Conservation (phyloP, 2,329 filamentous ascomycete species). For the Beauveria sp. region DNA sequence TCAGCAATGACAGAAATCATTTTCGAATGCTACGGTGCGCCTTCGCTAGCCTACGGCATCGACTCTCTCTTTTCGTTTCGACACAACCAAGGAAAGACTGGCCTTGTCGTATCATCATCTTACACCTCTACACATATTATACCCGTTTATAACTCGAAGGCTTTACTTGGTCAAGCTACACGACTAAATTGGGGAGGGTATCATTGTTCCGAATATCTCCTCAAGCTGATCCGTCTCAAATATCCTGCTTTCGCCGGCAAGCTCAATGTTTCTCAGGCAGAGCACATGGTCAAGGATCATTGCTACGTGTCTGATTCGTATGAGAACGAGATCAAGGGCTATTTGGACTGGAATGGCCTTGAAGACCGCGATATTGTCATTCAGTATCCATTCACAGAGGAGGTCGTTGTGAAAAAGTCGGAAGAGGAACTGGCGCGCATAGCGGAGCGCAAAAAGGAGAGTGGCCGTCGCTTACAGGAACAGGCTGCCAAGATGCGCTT, state of each 20-base stretch:
- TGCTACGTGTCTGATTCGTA: conserved; percentile 86
- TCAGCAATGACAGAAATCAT: conserved; percentile 93
- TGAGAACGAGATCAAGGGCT: conserved; percentile 65
- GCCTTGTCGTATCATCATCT: conserved; percentile 83
- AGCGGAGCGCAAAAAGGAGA: conserved; percentile 92
- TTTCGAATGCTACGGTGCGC: conserved; percentile 90
- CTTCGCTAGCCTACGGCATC: conserved; percentile 86
- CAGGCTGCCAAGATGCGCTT: conserved; percentile 96
- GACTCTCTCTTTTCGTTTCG: conserved; percentile 94
- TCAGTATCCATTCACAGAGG: conserved; percentile 90
- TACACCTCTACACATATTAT: conserved; percentile 94
- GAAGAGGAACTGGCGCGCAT: conserved; percentile 87
- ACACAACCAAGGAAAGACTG: conserved; percentile 81
- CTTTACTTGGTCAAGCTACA: conserved; percentile 76
- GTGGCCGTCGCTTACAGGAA: conserved; percentile 81
- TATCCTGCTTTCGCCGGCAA: conserved; percentile 86
- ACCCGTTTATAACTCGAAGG: conserved; percentile 80
- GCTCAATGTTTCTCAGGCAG: conserved; percentile 77
- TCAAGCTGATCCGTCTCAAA: conserved; percentile 83
- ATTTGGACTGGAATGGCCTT: conserved; percentile 84
- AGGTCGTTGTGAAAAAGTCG: conserved; percentile 82
- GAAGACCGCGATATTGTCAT: conserved; percentile 85
- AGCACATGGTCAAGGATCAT: conserved; percentile 79
- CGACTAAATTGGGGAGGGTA: conserved; percentile 91
- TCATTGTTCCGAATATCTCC: conserved; percentile 82